Conservation (phyloP, 768 basidiomycete genomes). For the Asterophora parasitica region DNA sequence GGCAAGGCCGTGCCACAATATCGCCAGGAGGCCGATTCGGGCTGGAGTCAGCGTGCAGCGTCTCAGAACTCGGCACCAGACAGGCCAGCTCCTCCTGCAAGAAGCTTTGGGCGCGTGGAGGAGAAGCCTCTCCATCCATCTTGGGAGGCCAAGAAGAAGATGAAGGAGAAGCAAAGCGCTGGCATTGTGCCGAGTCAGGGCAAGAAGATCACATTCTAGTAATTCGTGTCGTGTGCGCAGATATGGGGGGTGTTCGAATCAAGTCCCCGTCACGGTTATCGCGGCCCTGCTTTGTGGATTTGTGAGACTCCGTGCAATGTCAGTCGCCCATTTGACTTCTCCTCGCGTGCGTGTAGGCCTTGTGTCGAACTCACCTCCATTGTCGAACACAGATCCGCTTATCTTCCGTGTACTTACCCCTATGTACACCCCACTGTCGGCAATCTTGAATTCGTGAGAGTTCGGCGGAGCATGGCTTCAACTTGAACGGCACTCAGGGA, state of each 20-base stretch:
- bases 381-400: background rate
- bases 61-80: conserved; percentile 1
- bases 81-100: conserved; percentile 1
- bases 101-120: conserved; percentile 17
- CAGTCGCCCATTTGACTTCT: background rate
- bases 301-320: background rate
- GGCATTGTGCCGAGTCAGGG: conserved; percentile 66
- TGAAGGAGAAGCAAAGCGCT: conserved; percentile 66
- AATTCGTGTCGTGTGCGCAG: conserved; percentile 15
- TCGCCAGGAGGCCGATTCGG: conserved; percentile 20
- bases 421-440: background rate
- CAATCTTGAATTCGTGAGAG: background rate
- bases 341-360: background rate
- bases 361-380: too few relatives aligned
- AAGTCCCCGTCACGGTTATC: background rate
- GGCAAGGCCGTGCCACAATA: conserved; percentile 16
- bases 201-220: conserved; percentile 76
- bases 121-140: conserved; percentile 75
- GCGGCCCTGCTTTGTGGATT: background rate
- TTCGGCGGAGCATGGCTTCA: background rate
- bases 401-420: too few relatives aligned
- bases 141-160: conserved; percentile 89
- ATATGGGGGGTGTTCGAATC: background rate
- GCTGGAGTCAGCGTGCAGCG: conserved; percentile 23
- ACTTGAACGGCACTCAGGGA: background rate